phyloP scores from a whole-genome alignment of 345 rosid genomes.

The Lepidium sativum region DNA sequence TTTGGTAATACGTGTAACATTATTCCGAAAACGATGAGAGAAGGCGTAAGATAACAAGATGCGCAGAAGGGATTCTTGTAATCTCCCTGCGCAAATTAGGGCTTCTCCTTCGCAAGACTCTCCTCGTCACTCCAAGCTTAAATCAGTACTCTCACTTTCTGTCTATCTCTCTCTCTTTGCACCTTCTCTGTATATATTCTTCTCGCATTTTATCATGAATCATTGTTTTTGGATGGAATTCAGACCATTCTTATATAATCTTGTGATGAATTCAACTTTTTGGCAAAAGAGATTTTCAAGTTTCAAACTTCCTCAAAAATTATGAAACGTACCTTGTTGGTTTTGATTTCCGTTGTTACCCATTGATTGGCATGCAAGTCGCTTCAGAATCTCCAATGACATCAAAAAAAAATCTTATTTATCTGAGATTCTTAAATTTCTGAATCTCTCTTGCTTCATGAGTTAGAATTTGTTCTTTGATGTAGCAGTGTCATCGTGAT shows the following conservation, averaged over 20 bases:
- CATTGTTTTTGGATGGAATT: conserved; percentile 1
- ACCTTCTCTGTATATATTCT: not conserved
- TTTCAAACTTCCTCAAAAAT: not conserved
- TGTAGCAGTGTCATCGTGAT: not conserved
- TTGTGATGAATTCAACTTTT: conserved; percentile 2
- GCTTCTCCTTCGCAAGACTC: conserved; percentile 28
- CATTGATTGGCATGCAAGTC: not conserved
- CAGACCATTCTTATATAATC: not conserved
- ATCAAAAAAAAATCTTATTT: not conserved
- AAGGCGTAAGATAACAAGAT: conserved; percentile 46
- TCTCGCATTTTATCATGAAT: not conserved
- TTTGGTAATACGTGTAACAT: conserved; percentile 6
- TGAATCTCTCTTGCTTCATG: not conserved
- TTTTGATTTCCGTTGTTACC: conserved; percentile 6
- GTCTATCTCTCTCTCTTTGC: not conserved
- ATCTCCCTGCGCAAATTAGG: conserved; percentile 80
- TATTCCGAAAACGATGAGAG: not conserved
- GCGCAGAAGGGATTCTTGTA: conserved; percentile 37
- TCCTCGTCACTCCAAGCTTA: conserved; percentile 18
- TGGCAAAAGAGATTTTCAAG: not conserved
- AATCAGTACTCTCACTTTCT: conserved; percentile 21
- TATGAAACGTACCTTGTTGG: not conserved
- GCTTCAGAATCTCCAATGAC: not conserved
- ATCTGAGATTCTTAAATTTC: not conserved
- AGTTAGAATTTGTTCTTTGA: not conserved